A percentile compares a stretch with the other conserved stretches of the same genome.
phyloP scores from a whole-genome alignment of 129 eudicot genomes.

The Flaveria trinervia region DNA sequence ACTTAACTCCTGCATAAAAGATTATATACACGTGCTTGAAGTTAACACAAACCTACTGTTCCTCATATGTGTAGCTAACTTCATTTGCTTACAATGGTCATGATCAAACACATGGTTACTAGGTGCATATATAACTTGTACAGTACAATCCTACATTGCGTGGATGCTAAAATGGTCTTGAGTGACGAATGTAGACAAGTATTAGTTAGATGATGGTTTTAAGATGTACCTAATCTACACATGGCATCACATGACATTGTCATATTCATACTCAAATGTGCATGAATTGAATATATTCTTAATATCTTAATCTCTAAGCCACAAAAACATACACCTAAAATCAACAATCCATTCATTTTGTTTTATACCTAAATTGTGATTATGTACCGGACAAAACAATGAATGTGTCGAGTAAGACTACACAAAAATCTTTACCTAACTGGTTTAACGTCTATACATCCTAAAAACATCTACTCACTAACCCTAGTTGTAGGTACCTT shows the following conservation, averaged over 20 bases:
- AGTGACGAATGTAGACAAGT: constrained; percentile 2
- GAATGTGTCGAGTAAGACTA: neutral
- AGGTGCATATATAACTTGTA: neutral
- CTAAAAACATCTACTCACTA: neutral
- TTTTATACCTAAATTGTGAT: neutral
- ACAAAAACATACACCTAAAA: constrained; percentile 18
- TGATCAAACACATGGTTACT: neutral
- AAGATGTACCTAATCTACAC: constrained; percentile 28
- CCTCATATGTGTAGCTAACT: neutral
- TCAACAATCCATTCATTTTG: constrained; percentile 2
- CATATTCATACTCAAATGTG: neutral
- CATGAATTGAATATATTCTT: neutral
- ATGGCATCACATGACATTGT: constrained; percentile 31
- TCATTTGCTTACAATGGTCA: neutral
- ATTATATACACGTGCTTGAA: neutral
- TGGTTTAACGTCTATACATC: neutral
- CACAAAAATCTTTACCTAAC: neutral
- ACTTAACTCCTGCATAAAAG: neutral
- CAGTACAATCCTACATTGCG: neutral
- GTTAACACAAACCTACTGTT: neutral
- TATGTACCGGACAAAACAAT: constrained; percentile 15
- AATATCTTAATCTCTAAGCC: neutral
- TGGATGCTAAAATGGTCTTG: constrained; percentile 5
- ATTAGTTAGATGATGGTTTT: constrained; percentile 25
- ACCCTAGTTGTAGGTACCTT: neutral